Percentiles rank a stretch among this genome's conserved stretches.
These are phyloP conservation scores for Gnaphalium uliginosum DNA, from an alignment of 129 eudicot species.

Conservation along the genomic window DNA sequence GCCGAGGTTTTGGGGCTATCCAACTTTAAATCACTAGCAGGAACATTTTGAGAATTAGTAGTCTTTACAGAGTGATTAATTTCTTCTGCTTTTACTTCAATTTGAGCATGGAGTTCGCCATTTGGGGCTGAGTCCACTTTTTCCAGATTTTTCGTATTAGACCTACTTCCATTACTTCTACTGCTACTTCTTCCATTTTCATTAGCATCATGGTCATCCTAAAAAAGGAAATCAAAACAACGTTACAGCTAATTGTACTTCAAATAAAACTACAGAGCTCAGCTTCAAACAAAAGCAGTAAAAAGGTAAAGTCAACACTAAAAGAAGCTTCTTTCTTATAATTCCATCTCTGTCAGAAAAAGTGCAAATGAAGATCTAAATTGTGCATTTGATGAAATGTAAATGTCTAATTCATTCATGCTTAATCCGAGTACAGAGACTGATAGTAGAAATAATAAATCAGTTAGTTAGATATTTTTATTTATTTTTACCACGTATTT, in stretches of 20 bases:
- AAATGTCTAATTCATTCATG: not conserved
- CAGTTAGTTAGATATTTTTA: not conserved
- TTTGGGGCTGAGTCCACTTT: conserved; percentile 28
- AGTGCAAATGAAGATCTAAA: not conserved
- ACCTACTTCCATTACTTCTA: conserved; percentile 37
- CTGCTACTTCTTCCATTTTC: conserved; percentile 26
- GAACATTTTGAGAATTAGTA: conserved; percentile 18
- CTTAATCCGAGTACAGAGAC: conserved; percentile 7
- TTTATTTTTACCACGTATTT: not conserved
- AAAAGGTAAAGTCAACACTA: not conserved
- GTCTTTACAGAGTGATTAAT: conserved; percentile 30
- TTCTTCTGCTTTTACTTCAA: conserved; percentile 36
- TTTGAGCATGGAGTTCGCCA: conserved; percentile 23
- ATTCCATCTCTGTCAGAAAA: not conserved
- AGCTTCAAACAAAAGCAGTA: conserved; percentile 24
- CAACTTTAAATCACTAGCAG: conserved; percentile 38
- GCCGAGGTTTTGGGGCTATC: conserved; percentile 30
- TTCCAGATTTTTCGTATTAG: conserved; percentile 39
- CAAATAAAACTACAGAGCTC: not conserved
- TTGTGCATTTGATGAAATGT: not conserved
- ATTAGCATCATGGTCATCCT: conserved; percentile 39
- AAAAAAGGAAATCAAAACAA: conserved; percentile 11
- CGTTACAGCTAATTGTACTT: conserved; percentile 17
- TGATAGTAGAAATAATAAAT: not conserved
- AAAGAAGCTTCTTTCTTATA: conserved; percentile 4